phyloP scores from a whole-genome alignment of 805 yeast genomes.

The Yarrowia phangngaensis region DNA sequence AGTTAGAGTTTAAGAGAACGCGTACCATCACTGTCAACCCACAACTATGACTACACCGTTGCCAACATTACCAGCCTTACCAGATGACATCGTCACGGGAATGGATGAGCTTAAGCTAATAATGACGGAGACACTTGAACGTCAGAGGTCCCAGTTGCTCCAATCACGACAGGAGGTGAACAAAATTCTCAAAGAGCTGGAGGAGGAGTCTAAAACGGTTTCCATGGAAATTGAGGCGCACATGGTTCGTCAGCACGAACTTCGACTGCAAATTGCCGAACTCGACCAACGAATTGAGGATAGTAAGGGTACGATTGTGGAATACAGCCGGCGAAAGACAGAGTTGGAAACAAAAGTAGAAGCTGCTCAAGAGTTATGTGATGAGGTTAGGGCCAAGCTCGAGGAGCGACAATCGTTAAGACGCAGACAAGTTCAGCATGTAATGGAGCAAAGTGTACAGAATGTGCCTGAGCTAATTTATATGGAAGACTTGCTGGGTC shows the following conservation, averaged over 20 bases:
- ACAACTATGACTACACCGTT: constrained; percentile 8
- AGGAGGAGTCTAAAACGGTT: constrained; percentile 34
- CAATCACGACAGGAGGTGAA: constrained; percentile 17
- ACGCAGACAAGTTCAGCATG: constrained; percentile 40
- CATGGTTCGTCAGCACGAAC: constrained; percentile 33
- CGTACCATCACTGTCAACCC: too few species aligned
- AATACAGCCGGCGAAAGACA: constrained; percentile 23
- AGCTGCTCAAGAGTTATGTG: neutral
- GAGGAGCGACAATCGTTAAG: constrained; percentile 36
- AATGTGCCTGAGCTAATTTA: constrained; percentile 52
- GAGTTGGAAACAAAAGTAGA: constrained; percentile 14
- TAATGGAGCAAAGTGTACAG: constrained; percentile 43
- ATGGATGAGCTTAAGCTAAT: constrained; percentile 24
- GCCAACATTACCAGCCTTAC: constrained; percentile 3
- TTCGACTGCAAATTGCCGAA: constrained; percentile 30
- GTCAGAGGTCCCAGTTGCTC: constrained; percentile 13
- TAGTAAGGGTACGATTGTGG: constrained; percentile 37
- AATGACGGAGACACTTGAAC: constrained; percentile 5
- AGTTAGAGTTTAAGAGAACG: too few species aligned
- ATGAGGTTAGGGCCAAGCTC: constrained; percentile 3
- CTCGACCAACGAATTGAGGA: constrained; percentile 37
- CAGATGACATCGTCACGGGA: constrained; percentile 6
- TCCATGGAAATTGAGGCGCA: constrained; percentile 33
- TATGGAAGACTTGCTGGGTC: constrained; percentile 54
- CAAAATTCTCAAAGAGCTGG: constrained; percentile 29